Base-by-base conservation (phyloP, 192 early-diverging fungal genomes). In the Backusella circina region DNA sequence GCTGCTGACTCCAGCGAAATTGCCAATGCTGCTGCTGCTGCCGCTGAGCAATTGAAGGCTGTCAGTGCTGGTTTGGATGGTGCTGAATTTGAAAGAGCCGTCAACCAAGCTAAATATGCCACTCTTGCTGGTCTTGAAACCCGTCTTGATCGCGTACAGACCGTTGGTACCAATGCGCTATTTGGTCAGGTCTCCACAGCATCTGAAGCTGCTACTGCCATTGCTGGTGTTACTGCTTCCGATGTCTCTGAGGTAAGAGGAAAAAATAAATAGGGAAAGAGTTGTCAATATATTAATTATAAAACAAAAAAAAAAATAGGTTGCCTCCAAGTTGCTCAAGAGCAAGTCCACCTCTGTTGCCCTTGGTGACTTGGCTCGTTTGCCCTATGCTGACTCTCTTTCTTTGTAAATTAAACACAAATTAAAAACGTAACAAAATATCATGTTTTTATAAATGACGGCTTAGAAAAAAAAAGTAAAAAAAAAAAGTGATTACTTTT, bases 331-430 rank as follows among this genome's bases (percentile, higher is more conserved):
- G 67, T 76, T 92, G 37, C 76, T 93, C 70, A 79, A 87, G 39
- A 85, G 89, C 80, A 93, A 91, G 83, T 87, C 95, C 37, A 93
- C 91, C 36, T 86, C 91, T 68, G 93, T 96, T 61, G 91, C 93
- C 67, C 81, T 89, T 66, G 95, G 95, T 77, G 91, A 94, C 79
- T 73, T 89, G 36, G 71, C 78, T 65, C 84, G 85, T 77, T 88
- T 96, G 54, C 95, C 94, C 68, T 94, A 91, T 79, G 85, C 90
- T 71, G 91, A 94, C 79, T 88, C 93, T 68, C 84, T 96, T 73
- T 87, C 82, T 38, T 76, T 83, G 47, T 83, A 83, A 84, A 61
- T 61, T 61, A 61, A 61, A 61, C 54, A 61, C 21, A 61, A 23
- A 61, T 61, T 61, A 61, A 61, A 61, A 57, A 26, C 44, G 18